Base-by-base conservation (phyloP, 345 rosid species). In the Citrus mangshanensis region DNA sequence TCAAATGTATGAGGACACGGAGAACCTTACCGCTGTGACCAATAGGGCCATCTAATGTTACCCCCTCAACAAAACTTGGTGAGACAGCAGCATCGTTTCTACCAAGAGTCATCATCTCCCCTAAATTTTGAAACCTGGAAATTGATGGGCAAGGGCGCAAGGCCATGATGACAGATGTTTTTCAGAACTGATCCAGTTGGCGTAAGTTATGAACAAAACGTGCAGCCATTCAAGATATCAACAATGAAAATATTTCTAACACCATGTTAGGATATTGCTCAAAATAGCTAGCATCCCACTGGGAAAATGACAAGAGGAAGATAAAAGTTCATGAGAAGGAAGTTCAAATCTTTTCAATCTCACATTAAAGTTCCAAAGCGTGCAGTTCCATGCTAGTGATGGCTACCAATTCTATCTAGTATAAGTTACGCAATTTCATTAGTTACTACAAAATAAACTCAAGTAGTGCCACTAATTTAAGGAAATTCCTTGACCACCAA, bases 31-130 rank as follows among this genome's bases (percentile, higher is more conserved):
- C 94, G 24, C 96, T 79, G 74, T 93, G 98, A 73, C 99, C 99
- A 81, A 92, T 61, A 7, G 96, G 92, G 12, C 98, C 99, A 63
- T 93, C 99, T 40, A 95, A 84, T 6, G 98, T 95, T 77, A 93
- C 83, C 63, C 99, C 97, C 67, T 95, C 99, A 19, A 91, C 81
- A 84, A 95, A 93, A 85, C 93, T 93, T 49, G 98, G 98, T 9
- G 99, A 83, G 72, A 95, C 77, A 28, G 99, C 96, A 55, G 91
- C 99, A 63, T 95, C 95, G 42, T 83, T 88, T 90, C 92, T 88
- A 59, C 98, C 99, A 35, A 95, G 88, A 34, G 87, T 92, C 97
- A 95, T 93, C 99, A 95, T 95, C 86, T 95, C 99, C 49, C 99
- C 98, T 34, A 95, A 81, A 77, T 93, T 93, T 81, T 95, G 98